These are phyloP conservation scores for Aquilaria sinensis DNA, from an alignment of 345 rosid species.

Conservation along the genomic window DNA sequence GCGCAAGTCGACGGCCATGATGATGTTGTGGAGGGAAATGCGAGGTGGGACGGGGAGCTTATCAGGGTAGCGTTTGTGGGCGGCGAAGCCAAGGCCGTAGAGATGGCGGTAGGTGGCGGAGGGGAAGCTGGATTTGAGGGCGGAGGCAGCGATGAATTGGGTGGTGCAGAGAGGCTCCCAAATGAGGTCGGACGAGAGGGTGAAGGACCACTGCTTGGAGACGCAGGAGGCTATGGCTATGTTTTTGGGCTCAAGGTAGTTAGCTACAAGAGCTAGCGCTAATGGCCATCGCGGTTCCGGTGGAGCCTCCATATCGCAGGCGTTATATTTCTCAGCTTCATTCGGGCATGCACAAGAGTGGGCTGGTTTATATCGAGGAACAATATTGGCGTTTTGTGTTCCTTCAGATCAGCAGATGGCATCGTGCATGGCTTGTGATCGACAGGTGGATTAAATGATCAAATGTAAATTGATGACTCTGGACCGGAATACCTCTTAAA, in stretches of 20 bases:
- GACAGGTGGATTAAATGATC: no score
- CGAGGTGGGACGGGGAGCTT: conserved; percentile 24
- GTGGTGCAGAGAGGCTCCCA: conserved; percentile 30
- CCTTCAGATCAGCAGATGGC: no score
- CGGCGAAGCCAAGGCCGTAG: conserved; percentile 22
- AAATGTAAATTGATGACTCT: no score
- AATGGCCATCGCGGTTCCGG: no score
- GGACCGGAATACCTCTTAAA: no score
- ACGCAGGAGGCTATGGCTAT: conserved; percentile 47
- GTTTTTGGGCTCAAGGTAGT: conserved; percentile 36
- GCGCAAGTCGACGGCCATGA: conserved; percentile 21
- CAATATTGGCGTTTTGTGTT: no score
- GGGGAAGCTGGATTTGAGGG: conserved; percentile 24
- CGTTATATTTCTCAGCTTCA: no score
- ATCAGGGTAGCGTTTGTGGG: conserved; percentile 19
- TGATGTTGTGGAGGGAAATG: conserved; percentile 26
- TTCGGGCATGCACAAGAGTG: no score
- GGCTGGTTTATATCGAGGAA: no score
- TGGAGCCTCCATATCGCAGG: no score
- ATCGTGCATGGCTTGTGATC: no score
- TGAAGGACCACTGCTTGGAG: conserved; percentile 28
- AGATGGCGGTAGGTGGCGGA: conserved; percentile 28
- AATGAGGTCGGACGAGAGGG: conserved; percentile 36
- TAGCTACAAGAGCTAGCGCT: conserved; percentile 27
- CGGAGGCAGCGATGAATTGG: conserved; percentile 30